A percentile compares a stretch with the other conserved stretches of the same genome.
Evolutionary conservation across 257 asterid genomes (phyloP).

Genomic region (Catharanthus roseus): DNA sequence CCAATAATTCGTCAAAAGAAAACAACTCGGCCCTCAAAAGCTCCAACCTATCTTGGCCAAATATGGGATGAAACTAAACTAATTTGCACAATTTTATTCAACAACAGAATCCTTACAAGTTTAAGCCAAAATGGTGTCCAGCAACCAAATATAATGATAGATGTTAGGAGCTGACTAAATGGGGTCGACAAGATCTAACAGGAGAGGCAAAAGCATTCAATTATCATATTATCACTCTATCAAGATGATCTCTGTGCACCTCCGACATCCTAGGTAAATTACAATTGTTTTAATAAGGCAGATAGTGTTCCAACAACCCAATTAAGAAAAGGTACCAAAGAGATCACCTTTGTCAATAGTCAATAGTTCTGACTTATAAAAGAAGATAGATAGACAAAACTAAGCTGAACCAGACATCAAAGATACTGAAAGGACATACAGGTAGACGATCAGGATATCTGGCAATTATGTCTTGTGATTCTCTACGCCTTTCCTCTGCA

Average conservation of each 20-base stretch:
- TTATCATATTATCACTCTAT: too few species aligned
- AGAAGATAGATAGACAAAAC: too few species aligned
- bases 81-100: background rate
- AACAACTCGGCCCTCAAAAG: too few species aligned
- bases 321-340: background rate
- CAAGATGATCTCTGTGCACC: too few species aligned
- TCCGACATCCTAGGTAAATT: background rate
- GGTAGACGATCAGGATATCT: constrained; percentile 91
- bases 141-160: too few species aligned
- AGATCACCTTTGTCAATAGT: background rate
- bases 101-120: too few species aligned
- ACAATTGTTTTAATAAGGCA: background rate
- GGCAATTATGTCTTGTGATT: constrained; percentile 75
- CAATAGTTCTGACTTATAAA: background rate
- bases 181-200: too few species aligned
- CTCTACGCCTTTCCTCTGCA: constrained; percentile 63
- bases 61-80: background rate
- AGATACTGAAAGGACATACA: constrained; percentile 29
- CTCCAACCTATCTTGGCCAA: background rate
- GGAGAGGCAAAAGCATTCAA: too few species aligned
- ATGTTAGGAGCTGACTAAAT: too few species aligned
- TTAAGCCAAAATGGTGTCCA: too few species aligned
- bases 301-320: background rate
- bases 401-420: background rate
- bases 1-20: background rate